A percentile compares a stretch with the other conserved stretches of the same genome.
phyloP scores from a whole-genome alignment of 768 basidiomycete species.

The Exidia glandulosa region DNA sequence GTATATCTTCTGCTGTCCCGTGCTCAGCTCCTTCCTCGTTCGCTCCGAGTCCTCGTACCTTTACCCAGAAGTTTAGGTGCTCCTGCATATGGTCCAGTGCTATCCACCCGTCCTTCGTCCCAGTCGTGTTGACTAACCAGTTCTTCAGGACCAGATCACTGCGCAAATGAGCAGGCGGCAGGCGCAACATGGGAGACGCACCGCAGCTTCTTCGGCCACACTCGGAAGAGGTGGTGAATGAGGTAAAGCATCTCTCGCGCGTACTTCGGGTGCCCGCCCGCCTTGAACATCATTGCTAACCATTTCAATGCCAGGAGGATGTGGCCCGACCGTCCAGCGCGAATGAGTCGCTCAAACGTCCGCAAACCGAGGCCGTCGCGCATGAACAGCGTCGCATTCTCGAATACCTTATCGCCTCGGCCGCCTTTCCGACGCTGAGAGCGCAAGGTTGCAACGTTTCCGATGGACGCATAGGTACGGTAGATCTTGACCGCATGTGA shows the following conservation, averaged over 20 bases:
- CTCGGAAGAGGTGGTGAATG: constrained; percentile 17
- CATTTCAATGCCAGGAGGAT: not conserved
- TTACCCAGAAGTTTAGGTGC: constrained; percentile 24
- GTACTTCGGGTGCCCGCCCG: not conserved
- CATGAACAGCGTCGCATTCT: not conserved
- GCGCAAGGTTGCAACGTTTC: not conserved
- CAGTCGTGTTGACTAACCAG: constrained; percentile 22
- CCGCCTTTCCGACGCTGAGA: too few relatives aligned
- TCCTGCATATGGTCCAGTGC: too few relatives aligned
- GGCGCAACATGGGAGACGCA: too few relatives aligned
- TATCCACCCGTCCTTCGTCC: constrained; percentile 14
- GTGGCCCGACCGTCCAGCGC: not conserved
- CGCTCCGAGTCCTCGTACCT: too few relatives aligned
- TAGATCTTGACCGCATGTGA: not conserved
- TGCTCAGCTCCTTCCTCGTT: not conserved
- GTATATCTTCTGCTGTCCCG: constrained; percentile 14
- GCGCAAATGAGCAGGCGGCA: too few relatives aligned
- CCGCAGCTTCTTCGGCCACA: constrained; percentile 17
- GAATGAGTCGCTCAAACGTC: not conserved
- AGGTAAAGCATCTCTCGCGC: constrained; percentile 18
- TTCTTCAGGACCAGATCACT: constrained; percentile 24
- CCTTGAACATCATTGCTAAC: not conserved
- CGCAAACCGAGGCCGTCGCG: not conserved
- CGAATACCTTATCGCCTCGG: too few relatives aligned
- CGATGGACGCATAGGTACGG: not conserved